phyloP scores from a whole-genome alignment of 495 filamentous ascomycete species.

The Penicillium diatomitis region DNA sequence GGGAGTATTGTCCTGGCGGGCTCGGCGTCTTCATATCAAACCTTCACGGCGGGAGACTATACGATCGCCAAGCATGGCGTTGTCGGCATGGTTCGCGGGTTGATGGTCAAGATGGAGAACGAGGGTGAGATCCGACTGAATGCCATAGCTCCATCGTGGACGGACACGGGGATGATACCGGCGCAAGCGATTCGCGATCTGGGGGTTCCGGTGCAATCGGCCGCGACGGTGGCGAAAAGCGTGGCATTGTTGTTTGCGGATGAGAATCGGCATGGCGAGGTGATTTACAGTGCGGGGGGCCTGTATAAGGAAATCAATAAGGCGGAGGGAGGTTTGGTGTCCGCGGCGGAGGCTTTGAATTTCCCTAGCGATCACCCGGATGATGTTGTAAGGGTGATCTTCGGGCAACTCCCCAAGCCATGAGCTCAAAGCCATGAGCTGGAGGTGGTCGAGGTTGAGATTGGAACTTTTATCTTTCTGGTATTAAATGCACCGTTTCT shows the following conservation, averaged over 20 bases:
- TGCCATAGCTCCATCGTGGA: constrained; percentile 36
- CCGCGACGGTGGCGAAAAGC: constrained; percentile 28
- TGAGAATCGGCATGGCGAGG: constrained; percentile 21
- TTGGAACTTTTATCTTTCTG: too few species aligned
- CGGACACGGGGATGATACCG: constrained; percentile 24
- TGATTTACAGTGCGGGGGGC: constrained; percentile 31
- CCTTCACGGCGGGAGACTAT: constrained; percentile 29
- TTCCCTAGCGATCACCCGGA: constrained; percentile 10
- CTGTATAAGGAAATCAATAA: constrained; percentile 32
- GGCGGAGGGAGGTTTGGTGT: constrained; percentile 17
- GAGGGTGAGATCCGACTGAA: constrained; percentile 25
- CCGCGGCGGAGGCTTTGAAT: constrained; percentile 4
- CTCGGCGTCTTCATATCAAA: constrained; percentile 31
- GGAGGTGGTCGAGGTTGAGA: too few species aligned
- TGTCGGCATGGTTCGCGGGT: constrained; percentile 25
- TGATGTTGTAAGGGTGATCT: constrained; percentile 5
- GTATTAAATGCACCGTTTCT: too few species aligned
- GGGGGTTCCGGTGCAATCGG: constrained; percentile 19
- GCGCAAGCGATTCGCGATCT: constrained; percentile 12
- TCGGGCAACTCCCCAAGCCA: background rate
- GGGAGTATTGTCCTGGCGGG: constrained; percentile 30
- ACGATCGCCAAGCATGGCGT: constrained; percentile 32
- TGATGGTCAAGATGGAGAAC: constrained; percentile 6
- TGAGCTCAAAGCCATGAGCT: background rate
- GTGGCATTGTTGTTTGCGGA: constrained; percentile 30